A percentile compares a stretch with the other conserved stretches of the same genome.
Evolutionary conservation across 2,329 filamentous ascomycete genomes (phyloP).

Genomic region (Pseudogymnoascus sp.): DNA sequence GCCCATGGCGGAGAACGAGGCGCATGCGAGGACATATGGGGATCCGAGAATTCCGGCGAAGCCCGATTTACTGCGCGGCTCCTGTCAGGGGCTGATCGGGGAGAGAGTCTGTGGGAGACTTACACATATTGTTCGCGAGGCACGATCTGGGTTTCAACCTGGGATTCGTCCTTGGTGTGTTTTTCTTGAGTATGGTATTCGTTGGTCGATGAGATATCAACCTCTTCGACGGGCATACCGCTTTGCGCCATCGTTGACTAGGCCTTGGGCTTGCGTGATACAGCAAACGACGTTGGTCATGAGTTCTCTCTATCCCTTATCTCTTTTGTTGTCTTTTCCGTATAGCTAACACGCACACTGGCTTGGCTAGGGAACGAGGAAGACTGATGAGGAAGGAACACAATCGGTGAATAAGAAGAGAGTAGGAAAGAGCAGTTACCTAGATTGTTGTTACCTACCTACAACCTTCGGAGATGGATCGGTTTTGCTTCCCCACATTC

Average conservation of each 20-base stretch:
- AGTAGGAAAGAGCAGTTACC: neutral
- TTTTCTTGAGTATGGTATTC: neutral
- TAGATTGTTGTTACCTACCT: slow-evolving; percentile 1
- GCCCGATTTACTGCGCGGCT: slow-evolving; percentile 13
- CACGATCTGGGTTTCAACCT: neutral
- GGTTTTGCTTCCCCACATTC: slow-evolving; percentile 5
- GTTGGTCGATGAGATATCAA: neutral
- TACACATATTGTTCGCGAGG: slow-evolving; percentile 7
- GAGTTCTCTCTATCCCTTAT: neutral
- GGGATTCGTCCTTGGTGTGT: neutral
- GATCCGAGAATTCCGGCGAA: slow-evolving; percentile 27
- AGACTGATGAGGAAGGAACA: neutral
- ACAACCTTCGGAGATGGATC: neutral
- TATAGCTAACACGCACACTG: neutral
- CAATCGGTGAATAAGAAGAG: neutral
- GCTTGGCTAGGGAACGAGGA: neutral
- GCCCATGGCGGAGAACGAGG: slow-evolving; percentile 30
- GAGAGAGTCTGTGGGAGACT: neutral
- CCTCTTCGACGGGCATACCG: neutral
- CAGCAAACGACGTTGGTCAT: neutral
- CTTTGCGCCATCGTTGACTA: slow-evolving; percentile 5
- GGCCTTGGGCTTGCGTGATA: slow-evolving; percentile 1
- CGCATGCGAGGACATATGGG: slow-evolving; percentile 28
- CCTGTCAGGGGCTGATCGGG: neutral
- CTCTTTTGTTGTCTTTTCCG: neutral